Conservation (phyloP, 805 yeast species). For the Saccharomycopsis vini region DNA sequence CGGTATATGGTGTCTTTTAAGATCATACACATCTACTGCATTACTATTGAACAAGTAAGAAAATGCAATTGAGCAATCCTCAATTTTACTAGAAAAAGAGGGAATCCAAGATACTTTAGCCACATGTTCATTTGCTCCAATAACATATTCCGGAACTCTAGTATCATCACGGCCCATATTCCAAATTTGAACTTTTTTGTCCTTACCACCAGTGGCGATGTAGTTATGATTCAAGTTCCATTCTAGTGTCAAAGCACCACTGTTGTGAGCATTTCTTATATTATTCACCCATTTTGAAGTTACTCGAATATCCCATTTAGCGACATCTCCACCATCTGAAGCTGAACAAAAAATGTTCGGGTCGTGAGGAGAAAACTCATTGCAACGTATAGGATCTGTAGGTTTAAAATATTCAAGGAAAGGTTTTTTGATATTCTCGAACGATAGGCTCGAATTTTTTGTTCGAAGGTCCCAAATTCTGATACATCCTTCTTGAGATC, state of each 20-base stretch:
- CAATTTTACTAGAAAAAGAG: constrained; percentile 30
- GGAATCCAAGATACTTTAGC: constrained; percentile 66
- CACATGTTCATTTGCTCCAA: constrained; percentile 71
- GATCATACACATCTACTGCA: constrained; percentile 52
- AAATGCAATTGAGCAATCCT: constrained; percentile 40
- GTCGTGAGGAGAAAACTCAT: constrained; percentile 45
- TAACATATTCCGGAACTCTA: constrained; percentile 55
- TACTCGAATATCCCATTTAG: constrained; percentile 76
- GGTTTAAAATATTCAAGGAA: constrained; percentile 12
- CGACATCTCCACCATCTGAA: constrained; percentile 83
- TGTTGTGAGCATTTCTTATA: constrained; percentile 78
- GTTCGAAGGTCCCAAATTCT: constrained; percentile 67
- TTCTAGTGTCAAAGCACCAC: constrained; percentile 80
- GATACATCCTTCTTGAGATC: constrained; percentile 74
- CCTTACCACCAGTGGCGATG: constrained; percentile 88
- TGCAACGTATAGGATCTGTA: constrained; percentile 34
- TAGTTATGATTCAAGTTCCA: constrained; percentile 83
- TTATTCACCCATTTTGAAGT: constrained; percentile 39
- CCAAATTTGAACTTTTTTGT: constrained; percentile 75
- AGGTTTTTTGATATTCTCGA: constrained; percentile 45
- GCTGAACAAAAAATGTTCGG: constrained; percentile 60
- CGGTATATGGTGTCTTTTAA: constrained; percentile 11
- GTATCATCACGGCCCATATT: constrained; percentile 38
- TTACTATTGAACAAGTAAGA: constrained; percentile 43
- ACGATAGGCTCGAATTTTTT: constrained; percentile 52